Evolutionary conservation across 345 rosid genomes (phyloP), one percentile per base, ranked within the genome.

Genomic region (Raphanus sativus): DNA sequence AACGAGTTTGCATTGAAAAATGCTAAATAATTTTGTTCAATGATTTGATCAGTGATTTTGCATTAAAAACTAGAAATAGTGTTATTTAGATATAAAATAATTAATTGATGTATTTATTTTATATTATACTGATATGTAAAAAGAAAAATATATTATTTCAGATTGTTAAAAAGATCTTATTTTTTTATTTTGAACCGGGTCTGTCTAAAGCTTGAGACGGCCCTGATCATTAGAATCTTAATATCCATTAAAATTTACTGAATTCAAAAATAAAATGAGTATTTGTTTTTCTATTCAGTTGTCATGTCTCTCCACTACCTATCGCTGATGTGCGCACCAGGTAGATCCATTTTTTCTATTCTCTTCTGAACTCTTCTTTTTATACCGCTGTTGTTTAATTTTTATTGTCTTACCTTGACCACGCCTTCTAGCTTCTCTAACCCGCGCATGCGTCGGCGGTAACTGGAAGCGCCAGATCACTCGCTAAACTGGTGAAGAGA

Each of bases 301-400:
- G 79, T 70, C 58, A 69, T 75, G 76, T 52, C 21, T 75, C 79
- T 80, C 79, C 83, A 75, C 75, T 69, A 79, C 70, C 48, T 63
- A 28, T 74, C n/a, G 75, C 79, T 75, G 79, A 62, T 74, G 68
- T 69, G 79, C 79, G 82, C 78, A 74, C 82, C 82, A 79, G 82
- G 71, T 79, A 52, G 78, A 80, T 70, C 71, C 75, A 28, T 68
- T 62, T 74, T 34, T 16, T 68, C 21, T 74, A 68, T 74, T 74
- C 67, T 74, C 82, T 66, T 78, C 33, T 11, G n/a, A 36, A 70
- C 25, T 67, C 34, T 65, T 13, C 5, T 1, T 30, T 24, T 66
- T 34, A 4, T 66, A 33, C 8, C 30, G n/a, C 30, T 64, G 28
- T 60, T n/a, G 34, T 9, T 36, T 62, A 6, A n/a, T 0, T 3